phyloP scores from a whole-genome alignment of 352 stramenopile species.

The Pythium utonaiense region DNA sequence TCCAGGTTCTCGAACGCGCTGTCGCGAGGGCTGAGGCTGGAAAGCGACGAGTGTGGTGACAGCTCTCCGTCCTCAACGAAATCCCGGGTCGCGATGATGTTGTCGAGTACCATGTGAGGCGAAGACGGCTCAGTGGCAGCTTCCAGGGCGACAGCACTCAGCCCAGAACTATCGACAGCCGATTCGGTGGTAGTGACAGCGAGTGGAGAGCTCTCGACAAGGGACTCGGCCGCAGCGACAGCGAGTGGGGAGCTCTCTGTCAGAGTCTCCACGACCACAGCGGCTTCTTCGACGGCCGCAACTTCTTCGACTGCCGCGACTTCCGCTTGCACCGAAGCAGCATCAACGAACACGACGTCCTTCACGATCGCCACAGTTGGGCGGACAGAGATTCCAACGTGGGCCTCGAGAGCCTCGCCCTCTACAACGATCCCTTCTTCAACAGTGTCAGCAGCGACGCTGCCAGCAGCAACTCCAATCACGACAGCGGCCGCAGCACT shows the following conservation, averaged over 20 bases:
- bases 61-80: slow-evolving; percentile 1
- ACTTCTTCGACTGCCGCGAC: not conserved
- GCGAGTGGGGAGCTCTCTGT: slow-evolving; percentile 4
- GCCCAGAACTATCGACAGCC: not conserved
- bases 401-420: not conserved
- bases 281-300: slow-evolving; percentile 1
- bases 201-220: not conserved
- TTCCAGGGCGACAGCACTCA: not conserved
- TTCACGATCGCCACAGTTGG: not conserved
- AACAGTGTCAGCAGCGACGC: not conserved
- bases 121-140: not conserved
- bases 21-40: slow-evolving; percentile 13
- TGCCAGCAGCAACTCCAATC: no score
- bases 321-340: not conserved
- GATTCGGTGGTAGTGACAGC: not conserved
- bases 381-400: not conserved
- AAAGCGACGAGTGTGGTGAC: slow-evolving; percentile 12
- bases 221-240: not conserved
- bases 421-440: not conserved
- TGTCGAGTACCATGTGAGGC: slow-evolving; percentile 1
- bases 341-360: not conserved
- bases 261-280: slow-evolving; percentile 13
- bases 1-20: not conserved
- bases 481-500: no score
- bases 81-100: slow-evolving; percentile 4